Evolutionary conservation across 1,284 basidiomycete genomes (phyloP).

Genomic region (Cerioporus squamosus): DNA sequence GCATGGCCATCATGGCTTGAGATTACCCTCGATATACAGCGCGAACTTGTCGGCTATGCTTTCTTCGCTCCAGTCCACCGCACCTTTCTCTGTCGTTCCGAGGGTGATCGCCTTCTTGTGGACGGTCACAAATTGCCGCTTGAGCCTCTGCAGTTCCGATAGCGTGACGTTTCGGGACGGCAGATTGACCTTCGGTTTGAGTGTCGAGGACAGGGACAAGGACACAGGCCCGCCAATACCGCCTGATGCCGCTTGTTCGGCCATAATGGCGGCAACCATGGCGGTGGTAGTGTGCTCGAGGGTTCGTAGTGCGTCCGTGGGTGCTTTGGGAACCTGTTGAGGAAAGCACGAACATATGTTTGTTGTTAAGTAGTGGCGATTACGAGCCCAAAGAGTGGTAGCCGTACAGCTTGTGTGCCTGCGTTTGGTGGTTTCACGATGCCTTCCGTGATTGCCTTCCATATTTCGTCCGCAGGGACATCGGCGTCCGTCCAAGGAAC

Average conservation of each 20-base stretch:
- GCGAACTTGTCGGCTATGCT: constrained; percentile 79
- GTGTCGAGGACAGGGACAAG: constrained; percentile 49
- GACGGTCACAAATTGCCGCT: constrained; percentile 85
- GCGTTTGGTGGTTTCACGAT: constrained; percentile 86
- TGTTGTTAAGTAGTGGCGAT: neutral
- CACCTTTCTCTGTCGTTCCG: constrained; percentile 80
- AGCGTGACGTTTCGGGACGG: constrained; percentile 76
- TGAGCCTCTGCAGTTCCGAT: constrained; percentile 84
- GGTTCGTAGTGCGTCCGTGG: constrained; percentile 79
- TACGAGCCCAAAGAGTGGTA: neutral
- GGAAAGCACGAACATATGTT: no score
- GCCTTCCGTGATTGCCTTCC: constrained; percentile 81
- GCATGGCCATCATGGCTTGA: constrained; percentile 39
- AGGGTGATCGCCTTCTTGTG: constrained; percentile 89
- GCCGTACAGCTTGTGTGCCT: constrained; percentile 78
- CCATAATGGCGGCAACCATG: constrained; percentile 72
- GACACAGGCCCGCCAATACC: constrained; percentile 56
- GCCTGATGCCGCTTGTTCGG: constrained; percentile 53
- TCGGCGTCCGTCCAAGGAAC: constrained; percentile 76
- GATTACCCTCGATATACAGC: constrained; percentile 77
- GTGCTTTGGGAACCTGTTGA: constrained; percentile 72
- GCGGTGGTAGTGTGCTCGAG: constrained; percentile 74
- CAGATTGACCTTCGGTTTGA: constrained; percentile 53
- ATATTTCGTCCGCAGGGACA: constrained; percentile 77
- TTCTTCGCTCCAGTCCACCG: constrained; percentile 77